A percentile compares a stretch with the other conserved stretches of the same genome.
Conservation (phyloP, 2,329 filamentous ascomycete genomes). For the Fusarium sp. region DNA sequence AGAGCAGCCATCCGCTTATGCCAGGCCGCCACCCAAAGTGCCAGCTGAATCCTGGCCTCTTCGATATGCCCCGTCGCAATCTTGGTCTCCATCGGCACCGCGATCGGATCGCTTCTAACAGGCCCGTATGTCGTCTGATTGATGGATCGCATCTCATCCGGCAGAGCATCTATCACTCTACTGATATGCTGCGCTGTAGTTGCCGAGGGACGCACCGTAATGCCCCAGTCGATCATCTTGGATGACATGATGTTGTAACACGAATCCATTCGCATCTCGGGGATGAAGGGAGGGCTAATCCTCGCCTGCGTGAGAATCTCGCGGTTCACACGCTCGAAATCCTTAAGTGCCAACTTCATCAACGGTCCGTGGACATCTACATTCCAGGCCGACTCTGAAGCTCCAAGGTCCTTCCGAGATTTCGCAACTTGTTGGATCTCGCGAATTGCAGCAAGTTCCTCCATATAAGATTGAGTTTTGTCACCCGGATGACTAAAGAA, state of each 20-base stretch:
- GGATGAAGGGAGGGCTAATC: not conserved
- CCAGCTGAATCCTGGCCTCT: not conserved
- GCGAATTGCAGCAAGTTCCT: not conserved
- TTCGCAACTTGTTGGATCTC: not conserved
- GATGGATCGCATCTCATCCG: not conserved
- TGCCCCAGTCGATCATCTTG: not conserved
- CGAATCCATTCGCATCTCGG: not conserved
- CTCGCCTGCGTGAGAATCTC: not conserved
- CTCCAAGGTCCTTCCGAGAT: not conserved
- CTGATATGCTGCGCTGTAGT: not conserved
- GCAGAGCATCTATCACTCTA: not conserved
- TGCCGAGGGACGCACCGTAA: not conserved
- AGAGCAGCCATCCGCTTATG: not conserved
- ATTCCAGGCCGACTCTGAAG: not conserved
- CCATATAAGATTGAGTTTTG: not conserved
- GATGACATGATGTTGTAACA: not conserved
- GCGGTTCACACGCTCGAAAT: not conserved
- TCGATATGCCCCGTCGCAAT: not conserved
- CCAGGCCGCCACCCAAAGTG: not conserved
- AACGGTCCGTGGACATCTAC: not conserved
- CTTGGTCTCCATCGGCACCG: not conserved
- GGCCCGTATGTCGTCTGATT: not conserved
- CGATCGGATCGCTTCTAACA: not conserved
- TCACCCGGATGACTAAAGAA: not conserved
- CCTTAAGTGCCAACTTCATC: not conserved